Evolutionary conservation across 2,329 filamentous ascomycete genomes (phyloP).

Genomic region (Colletotrichum tanaceti): DNA sequence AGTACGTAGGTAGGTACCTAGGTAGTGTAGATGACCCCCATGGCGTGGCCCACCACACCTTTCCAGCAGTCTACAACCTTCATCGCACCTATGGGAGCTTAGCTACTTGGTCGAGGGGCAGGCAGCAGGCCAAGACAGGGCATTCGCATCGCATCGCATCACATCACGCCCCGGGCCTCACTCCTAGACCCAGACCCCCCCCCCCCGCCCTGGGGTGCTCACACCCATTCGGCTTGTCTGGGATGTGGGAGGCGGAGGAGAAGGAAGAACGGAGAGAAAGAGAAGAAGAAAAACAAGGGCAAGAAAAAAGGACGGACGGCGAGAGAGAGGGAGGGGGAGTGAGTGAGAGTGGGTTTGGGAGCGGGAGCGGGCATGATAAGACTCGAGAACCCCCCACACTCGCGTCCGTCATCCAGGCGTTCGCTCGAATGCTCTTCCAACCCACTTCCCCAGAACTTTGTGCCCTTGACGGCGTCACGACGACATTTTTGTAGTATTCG

Average conservation of each 20-base stretch:
- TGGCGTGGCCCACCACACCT: conserved; percentile 37
- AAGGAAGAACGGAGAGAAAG: background rate
- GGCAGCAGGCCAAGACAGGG: conserved; percentile 18
- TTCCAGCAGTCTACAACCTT: conserved; percentile 3
- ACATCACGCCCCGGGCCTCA: conserved; percentile 24
- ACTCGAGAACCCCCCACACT: conserved; percentile 27
- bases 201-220: conserved; percentile 15
- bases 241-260: conserved; percentile 11
- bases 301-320: conserved; percentile 2
- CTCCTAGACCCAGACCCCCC: conserved; percentile 9
- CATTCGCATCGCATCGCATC: conserved; percentile 30
- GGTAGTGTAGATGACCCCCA: background rate
- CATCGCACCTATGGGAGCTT: conserved; percentile 24
- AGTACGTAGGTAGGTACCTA: no score
- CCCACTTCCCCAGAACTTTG: conserved; percentile 37
- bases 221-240: conserved; percentile 17
- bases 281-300: conserved; percentile 6
- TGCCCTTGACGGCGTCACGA: conserved; percentile 19
- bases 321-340: background rate
- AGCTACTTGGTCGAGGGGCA: conserved; percentile 18
- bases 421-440: conserved; percentile 25
- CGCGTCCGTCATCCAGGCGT: conserved; percentile 13
- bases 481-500: background rate
- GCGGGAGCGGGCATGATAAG: conserved; percentile 38
- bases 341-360: conserved; percentile 10